phyloP scores from a whole-genome alignment of 371 early-diverging fungal species.

The Mucor velutinosus region DNA sequence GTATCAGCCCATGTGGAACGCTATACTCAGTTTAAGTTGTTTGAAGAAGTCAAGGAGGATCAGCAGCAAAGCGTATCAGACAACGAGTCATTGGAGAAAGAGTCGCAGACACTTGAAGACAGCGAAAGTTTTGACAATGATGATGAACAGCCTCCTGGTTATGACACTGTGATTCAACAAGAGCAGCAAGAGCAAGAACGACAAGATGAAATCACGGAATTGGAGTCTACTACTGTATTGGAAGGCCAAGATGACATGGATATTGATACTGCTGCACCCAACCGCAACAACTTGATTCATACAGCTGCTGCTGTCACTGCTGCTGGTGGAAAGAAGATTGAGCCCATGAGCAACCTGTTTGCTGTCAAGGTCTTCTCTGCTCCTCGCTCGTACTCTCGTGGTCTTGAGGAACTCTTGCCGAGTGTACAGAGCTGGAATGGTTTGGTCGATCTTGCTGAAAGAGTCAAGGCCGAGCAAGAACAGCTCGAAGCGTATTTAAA shows the following conservation, averaged over 20 bases:
- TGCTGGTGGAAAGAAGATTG: conserved; percentile 39
- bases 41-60: conserved; percentile 39
- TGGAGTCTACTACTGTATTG: background rate
- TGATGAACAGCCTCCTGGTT: conserved; percentile 3
- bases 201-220: background rate
- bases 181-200: background rate
- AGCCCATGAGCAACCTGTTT: conserved; percentile 45
- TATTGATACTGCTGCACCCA: conserved; percentile 7
- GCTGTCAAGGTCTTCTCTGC: conserved; percentile 42
- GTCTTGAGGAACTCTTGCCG: conserved; percentile 19
- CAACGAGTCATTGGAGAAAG: background rate
- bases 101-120: background rate
- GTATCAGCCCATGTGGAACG: conserved; percentile 41
- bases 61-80: background rate
- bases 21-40: conserved; percentile 40
- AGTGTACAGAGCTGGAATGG: conserved; percentile 3
- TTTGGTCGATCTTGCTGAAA: conserved; percentile 19
- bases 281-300: conserved; percentile 30
- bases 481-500: conserved; percentile 20
- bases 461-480: conserved; percentile 18
- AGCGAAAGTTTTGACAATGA: background rate
- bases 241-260: conserved; percentile 14
- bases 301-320: conserved; percentile 52
- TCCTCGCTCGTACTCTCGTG: conserved; percentile 7
- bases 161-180: background rate